Percentiles rank a stretch among this genome's conserved stretches.
Evolutionary conservation across 2,329 filamentous ascomycete species (phyloP).

Genomic region (Fusarium graminum): DNA sequence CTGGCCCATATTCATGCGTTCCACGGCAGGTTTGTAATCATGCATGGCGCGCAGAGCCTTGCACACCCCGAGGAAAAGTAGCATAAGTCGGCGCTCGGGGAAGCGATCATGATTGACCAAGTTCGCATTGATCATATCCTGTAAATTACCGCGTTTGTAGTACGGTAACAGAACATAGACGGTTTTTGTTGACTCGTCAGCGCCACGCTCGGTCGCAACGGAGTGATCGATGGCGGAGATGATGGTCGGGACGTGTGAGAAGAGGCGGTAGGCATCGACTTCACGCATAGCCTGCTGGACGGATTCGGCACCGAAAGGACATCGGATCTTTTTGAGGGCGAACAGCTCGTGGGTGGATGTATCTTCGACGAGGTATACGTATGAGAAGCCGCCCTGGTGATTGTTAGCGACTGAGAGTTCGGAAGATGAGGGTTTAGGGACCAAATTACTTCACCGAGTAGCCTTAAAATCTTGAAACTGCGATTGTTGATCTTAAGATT

Average conservation of each 20-base stretch:
- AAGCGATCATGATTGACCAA: conserved; percentile 94
- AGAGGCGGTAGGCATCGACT: conserved; percentile 95
- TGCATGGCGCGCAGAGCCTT: conserved; percentile 92
- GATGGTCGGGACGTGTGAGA: conserved; percentile 84
- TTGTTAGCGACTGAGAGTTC: conserved; percentile 13
- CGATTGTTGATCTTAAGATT: conserved; percentile 95
- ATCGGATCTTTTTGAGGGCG: conserved; percentile 98
- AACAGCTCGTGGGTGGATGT: conserved; percentile 85
- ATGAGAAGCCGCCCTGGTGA: conserved; percentile 90
- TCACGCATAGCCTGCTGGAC: conserved; percentile 95
- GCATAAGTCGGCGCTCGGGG: conserved; percentile 88
- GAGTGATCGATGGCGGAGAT: conserved; percentile 87
- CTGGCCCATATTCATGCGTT: conserved; percentile 67
- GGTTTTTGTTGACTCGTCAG: conserved; percentile 79
- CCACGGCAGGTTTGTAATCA: conserved; percentile 72
- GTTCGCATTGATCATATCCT: conserved; percentile 99
- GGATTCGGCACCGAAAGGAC: conserved; percentile 96
- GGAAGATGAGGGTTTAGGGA: not conserved
- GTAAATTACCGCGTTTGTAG: conserved; percentile 93
- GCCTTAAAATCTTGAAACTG: conserved; percentile 93
- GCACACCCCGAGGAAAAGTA: conserved; percentile 91
- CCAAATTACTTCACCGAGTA: conserved; percentile 84
- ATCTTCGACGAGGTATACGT: conserved; percentile 98
- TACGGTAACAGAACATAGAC: conserved; percentile 97
- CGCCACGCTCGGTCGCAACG: conserved; percentile 79